Conservation (phyloP, 2,329 filamentous ascomycete species). For the Phoma sp. region DNA sequence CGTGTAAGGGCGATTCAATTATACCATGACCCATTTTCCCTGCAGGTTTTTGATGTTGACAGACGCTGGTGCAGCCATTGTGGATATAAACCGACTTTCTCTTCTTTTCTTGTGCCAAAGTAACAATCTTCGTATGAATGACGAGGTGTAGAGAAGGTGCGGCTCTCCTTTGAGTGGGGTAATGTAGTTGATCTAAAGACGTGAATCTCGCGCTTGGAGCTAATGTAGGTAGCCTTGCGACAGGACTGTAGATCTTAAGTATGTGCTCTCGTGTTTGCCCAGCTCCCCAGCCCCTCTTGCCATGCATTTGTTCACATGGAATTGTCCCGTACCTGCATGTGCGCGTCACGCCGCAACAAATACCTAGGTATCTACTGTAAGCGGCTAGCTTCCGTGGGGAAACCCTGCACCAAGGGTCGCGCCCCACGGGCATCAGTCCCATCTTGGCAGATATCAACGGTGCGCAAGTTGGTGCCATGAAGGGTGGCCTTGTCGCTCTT, state of each 20-base stretch:
- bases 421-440: slow-evolving; percentile 8
- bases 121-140: background rate
- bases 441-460: slow-evolving; percentile 5
- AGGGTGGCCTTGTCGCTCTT: background rate
- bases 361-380: slow-evolving; percentile 29
- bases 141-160: slow-evolving; percentile 2
- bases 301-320: slow-evolving; percentile 24
- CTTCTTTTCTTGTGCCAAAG: background rate
- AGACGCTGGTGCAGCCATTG: slow-evolving; percentile 47
- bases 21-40: slow-evolving; percentile 50
- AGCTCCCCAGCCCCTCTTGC: slow-evolving; percentile 19
- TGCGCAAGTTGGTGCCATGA: background rate
- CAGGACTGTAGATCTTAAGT: slow-evolving; percentile 18
- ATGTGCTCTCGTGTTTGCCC: slow-evolving; percentile 5
- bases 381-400: slow-evolving; percentile 26
- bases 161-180: slow-evolving; percentile 12
- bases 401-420: slow-evolving; percentile 12
- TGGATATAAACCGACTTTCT: slow-evolving; percentile 8
- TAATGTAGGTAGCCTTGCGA: background rate
- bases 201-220: background rate
- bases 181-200: background rate
- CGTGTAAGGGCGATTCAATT: slow-evolving; percentile 4
- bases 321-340: slow-evolving; percentile 21
- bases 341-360: slow-evolving; percentile 9
- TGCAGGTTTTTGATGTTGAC: slow-evolving; percentile 44